A percentile compares a stretch with the other conserved stretches of the same genome.
Conservation (phyloP, 2,329 filamentous ascomycete species). For the Ophiostoma fasciatum region DNA sequence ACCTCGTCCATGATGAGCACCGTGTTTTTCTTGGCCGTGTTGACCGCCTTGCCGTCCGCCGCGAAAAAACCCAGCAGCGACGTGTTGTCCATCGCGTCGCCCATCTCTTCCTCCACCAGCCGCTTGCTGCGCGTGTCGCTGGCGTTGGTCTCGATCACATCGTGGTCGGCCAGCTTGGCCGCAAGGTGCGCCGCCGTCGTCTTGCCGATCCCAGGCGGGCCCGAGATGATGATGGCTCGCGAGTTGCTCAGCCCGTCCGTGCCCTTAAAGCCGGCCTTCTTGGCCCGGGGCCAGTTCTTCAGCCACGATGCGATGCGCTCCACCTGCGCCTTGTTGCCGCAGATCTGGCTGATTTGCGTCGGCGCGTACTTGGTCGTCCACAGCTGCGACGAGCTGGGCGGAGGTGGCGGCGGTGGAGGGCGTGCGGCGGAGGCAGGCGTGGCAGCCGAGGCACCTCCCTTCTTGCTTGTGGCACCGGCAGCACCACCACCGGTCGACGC, state of each 20-base stretch:
- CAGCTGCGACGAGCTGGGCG: constrained; percentile 38
- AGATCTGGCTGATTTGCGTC: constrained; percentile 71
- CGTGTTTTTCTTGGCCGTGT: constrained; percentile 75
- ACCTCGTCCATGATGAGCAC: constrained; percentile 98
- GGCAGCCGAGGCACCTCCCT: neutral
- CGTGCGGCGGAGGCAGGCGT: no score
- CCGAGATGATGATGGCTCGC: constrained; percentile 87
- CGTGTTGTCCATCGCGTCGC: constrained; percentile 83
- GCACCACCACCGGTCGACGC: no score
- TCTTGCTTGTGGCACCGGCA: no score
- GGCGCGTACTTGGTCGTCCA: constrained; percentile 97
- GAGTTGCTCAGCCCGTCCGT: constrained; percentile 71
- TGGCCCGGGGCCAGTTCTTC: constrained; percentile 62
- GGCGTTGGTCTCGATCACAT: constrained; percentile 88
- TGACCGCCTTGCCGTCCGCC: constrained; percentile 64
- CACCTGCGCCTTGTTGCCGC: constrained; percentile 81
- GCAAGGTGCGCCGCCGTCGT: constrained; percentile 93
- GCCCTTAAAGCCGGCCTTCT: constrained; percentile 70
- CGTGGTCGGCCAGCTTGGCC: constrained; percentile 82
- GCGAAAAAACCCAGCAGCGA: constrained; percentile 87
- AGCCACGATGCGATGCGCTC: constrained; percentile 87
- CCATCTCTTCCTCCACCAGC: constrained; percentile 75
- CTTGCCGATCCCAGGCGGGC: constrained; percentile 92
- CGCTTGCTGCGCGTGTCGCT: constrained; percentile 95
- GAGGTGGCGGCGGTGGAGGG: no score